A percentile compares a stretch with the other conserved stretches of the same genome.
These are phyloP conservation scores for Phytophthora megakarya DNA, from an alignment of 352 stramenopile species.

Conservation along the genomic window DNA sequence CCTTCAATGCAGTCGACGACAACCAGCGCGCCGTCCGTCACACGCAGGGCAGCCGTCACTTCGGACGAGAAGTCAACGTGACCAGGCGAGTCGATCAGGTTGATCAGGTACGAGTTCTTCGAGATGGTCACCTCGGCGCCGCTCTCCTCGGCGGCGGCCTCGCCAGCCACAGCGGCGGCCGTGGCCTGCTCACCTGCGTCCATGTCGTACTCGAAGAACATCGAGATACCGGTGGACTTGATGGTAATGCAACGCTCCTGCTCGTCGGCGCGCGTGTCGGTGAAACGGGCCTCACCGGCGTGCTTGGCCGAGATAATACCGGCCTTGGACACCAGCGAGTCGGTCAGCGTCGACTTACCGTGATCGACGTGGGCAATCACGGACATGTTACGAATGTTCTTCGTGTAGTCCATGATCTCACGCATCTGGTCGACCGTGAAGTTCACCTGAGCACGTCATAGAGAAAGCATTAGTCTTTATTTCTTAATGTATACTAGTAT, in stretches of 20 bases:
- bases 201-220: conserved; percentile 99
- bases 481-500: background rate
- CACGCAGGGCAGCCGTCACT: conserved; percentile 98
- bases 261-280: conserved; percentile 99
- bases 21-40: conserved; percentile 99
- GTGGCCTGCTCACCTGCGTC: conserved; percentile 90
- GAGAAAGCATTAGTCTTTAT: conserved; percentile 4
- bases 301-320: conserved; percentile 99
- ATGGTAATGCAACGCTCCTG: conserved; percentile 99
- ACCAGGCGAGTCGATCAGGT: conserved; percentile 99
- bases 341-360: conserved; percentile 99
- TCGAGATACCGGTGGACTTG: conserved; percentile 99
- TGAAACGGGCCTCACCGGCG: conserved; percentile 98
- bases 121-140: conserved; percentile 89
- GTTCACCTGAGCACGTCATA: conserved; percentile 91
- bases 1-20: conserved; percentile 99
- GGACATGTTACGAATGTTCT: conserved; percentile 99
- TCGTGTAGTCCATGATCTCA: conserved; percentile 98
- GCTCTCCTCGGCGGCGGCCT: conserved; percentile 48
- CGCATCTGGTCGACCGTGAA: conserved; percentile 99
- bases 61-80: conserved; percentile 99
- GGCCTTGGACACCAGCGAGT: conserved; percentile 99
- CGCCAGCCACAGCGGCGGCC: conserved; percentile 63
- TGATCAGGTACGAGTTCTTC: conserved; percentile 99
- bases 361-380: conserved; percentile 99